Percentiles rank a stretch among this genome's conserved stretches.
Conservation (phyloP, 1,284 basidiomycete genomes). For the Nidula niveotomentosa region DNA sequence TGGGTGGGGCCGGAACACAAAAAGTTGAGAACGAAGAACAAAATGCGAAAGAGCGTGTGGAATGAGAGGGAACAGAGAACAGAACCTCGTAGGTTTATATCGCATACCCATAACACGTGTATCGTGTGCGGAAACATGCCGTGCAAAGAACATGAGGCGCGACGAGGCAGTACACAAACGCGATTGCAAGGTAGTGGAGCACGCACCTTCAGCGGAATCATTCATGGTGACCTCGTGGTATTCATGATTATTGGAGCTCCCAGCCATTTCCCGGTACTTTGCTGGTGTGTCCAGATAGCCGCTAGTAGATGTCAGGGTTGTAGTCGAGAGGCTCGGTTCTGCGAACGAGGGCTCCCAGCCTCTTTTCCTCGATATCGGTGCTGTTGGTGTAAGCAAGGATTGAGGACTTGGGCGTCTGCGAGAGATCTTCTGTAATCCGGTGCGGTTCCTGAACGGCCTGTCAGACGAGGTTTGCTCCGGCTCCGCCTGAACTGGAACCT, state of each 20-base stretch:
- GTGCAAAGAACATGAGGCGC: constrained; percentile 10
- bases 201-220: constrained; percentile 48
- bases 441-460: constrained; percentile 4
- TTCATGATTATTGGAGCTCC: constrained; percentile 9
- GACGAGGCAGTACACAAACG: constrained; percentile 6
- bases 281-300: constrained; percentile 69
- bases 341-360: constrained; percentile 67
- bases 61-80: constrained; percentile 7
- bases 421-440: constrained; percentile 11
- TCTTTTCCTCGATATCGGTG: constrained; percentile 54
- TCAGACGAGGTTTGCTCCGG: constrained; percentile 5
- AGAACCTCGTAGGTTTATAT: neutral
- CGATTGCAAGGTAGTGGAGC: constrained; percentile 5
- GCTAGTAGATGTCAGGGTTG: constrained; percentile 48
- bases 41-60: constrained; percentile 11
- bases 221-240: neutral
- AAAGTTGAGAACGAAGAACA: constrained; percentile 14
- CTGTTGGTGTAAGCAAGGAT: constrained; percentile 10
- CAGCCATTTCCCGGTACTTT: constrained; percentile 55
- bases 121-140: constrained; percentile 5
- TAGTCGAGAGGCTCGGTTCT: constrained; percentile 50
- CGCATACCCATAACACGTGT: constrained; percentile 13
- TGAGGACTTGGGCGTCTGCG: constrained; percentile 5
- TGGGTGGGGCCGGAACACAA: constrained; percentile 3
- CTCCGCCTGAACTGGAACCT: constrained; percentile 11